Evolutionary conservation across 495 filamentous ascomycete genomes (phyloP).

Genomic region (Glonium stellatum): DNA sequence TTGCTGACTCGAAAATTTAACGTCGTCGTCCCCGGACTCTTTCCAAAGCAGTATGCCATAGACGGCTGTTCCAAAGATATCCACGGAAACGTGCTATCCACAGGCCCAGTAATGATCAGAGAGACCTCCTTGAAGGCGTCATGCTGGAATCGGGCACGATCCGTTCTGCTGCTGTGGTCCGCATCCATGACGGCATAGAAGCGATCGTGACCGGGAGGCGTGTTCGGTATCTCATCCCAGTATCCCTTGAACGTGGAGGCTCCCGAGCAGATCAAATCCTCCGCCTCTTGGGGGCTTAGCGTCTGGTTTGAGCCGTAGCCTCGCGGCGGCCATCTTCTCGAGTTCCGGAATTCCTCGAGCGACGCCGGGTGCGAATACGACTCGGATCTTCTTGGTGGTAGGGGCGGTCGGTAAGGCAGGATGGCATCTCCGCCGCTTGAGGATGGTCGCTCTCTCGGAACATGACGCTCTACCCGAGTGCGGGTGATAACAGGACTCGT

Average conservation of each 20-base stretch:
- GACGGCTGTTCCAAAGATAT: slow-evolving; percentile 61
- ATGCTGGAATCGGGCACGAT: slow-evolving; percentile 25
- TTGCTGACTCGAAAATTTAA: slow-evolving; percentile 51
- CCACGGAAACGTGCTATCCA: slow-evolving; percentile 47
- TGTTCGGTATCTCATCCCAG: slow-evolving; percentile 29
- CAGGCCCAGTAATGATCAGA: slow-evolving; percentile 28
- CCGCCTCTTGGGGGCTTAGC: slow-evolving; percentile 26
- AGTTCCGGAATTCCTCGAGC: slow-evolving; percentile 25
- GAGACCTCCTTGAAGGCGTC: slow-evolving; percentile 32
- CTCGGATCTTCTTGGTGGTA: slow-evolving; percentile 18
- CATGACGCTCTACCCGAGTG: slow-evolving; percentile 21
- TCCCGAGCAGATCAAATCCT: slow-evolving; percentile 32
- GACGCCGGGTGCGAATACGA: slow-evolving; percentile 25
- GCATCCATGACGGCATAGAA: slow-evolving; percentile 34
- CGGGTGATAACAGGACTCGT: slow-evolving; percentile 26
- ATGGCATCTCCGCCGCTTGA: slow-evolving; percentile 19
- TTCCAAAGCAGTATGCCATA: slow-evolving; percentile 53
- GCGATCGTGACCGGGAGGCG: slow-evolving; percentile 23
- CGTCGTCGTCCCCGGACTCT: slow-evolving; percentile 53
- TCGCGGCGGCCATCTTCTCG: slow-evolving; percentile 30
- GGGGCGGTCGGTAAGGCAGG: slow-evolving; percentile 13
- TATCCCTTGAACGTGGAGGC: slow-evolving; percentile 36
- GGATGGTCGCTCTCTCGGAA: slow-evolving; percentile 18
- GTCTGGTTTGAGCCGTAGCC: slow-evolving; percentile 24
- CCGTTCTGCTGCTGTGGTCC: slow-evolving; percentile 26